These are phyloP conservation scores for Eucalyptus regnans DNA, from an alignment of 345 rosid genomes.

Conservation along the genomic window DNA sequence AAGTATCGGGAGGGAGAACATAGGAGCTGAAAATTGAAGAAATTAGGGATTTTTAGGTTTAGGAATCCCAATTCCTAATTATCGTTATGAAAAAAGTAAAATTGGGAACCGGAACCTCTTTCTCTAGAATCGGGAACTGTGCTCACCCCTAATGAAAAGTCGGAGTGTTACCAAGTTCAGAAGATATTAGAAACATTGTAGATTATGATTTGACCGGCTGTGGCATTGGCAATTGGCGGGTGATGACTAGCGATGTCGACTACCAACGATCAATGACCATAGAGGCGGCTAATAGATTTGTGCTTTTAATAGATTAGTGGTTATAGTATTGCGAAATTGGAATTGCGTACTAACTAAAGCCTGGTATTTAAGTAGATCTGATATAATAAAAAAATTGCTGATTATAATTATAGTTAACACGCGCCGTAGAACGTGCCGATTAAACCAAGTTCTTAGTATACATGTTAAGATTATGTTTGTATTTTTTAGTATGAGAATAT, in stretches of 20 bases:
- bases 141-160: background rate
- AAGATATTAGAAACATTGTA: background rate
- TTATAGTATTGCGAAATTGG: background rate
- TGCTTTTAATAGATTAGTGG: background rate
- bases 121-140: too few species aligned
- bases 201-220: background rate
- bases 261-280: background rate
- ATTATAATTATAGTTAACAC: background rate
- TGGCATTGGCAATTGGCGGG: background rate
- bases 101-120: fast-evolving
- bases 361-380: background rate
- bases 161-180: background rate
- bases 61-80: fast-evolving
- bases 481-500: background rate
- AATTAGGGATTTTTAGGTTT: too few species aligned
- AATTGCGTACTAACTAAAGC: background rate
- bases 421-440: background rate
- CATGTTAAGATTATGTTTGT: background rate
- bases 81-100: fast-evolving
- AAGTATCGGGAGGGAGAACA: too few species aligned
- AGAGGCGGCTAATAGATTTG: background rate
- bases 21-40: too few species aligned
- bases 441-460: background rate
- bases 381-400: background rate
- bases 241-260: background rate